Evolutionary conservation across 768 basidiomycete genomes (phyloP), one percentile per base, ranked within the genome.

Genomic region (Panaeolus cyanescens): DNA sequence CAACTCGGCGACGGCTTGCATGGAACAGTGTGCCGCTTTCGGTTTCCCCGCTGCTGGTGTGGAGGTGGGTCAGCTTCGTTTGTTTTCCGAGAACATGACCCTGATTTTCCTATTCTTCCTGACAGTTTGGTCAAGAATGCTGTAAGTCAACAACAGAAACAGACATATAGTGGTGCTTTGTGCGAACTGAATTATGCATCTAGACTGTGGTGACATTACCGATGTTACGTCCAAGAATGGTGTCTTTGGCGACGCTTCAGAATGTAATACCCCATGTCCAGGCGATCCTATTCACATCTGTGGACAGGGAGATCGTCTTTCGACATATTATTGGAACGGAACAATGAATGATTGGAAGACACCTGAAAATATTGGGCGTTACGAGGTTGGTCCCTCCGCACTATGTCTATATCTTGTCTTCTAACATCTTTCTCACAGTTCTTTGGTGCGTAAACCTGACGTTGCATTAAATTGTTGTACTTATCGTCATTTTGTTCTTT

Each of bases 11-110:
- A 72, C 81, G 0, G 80, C 80, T 1, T 94, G 92, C 68, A 77
- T 92, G 65, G 80, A 72, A 45, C 88, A 86, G 69, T 93, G 92
- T 65, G 80, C 85, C 13, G 78, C 80, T 1, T 92, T 85, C 64
- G 92, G 92, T 7, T 94, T 84, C 68, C 80, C 87, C 1, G 90
- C 83, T 37, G 85, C 86, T 30, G 91, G 89, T 25, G 77, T 88
- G 62, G 92, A 84, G 74, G 76, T 77, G 64, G 45, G 72, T 58
- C 32, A 45, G 55, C 25, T 15, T 62, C 20, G 5, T 25, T 17
- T 36, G 50, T 60, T 31, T 59, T 15, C 60, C 64, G 32, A 10
- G 33, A 53, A 22, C 34, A 20, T 36, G 53, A 20, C 40, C 34
- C 31, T 66, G 57, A 54, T 61, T 58, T 28, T 62, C 55, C 19